Percentiles rank a stretch among this genome's conserved stretches.
phyloP scores from a whole-genome alignment of 495 filamentous ascomycete genomes.

The Baudoinia panamericana region DNA sequence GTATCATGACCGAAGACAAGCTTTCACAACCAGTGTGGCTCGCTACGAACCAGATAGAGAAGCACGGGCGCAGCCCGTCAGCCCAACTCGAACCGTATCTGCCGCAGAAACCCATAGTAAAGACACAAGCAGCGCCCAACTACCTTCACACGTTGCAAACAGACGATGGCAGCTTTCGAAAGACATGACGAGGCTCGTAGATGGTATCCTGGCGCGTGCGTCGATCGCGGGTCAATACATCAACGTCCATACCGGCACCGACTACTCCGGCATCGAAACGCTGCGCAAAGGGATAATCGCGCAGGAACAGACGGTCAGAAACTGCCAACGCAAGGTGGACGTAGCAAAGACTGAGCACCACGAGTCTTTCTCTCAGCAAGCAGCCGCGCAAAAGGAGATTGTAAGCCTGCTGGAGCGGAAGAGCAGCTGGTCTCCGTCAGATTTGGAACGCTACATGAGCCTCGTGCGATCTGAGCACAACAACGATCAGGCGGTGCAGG shows the following conservation, averaged over 20 bases:
- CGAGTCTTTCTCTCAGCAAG: conserved; percentile 60
- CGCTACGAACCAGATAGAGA: no score
- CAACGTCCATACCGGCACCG: conserved; percentile 74
- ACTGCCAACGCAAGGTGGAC: conserved; percentile 51
- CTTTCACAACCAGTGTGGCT: no score
- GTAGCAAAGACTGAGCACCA: conserved; percentile 63
- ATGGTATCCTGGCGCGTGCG: conserved; percentile 71
- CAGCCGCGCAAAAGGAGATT: conserved; percentile 85
- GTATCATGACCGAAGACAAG: no score
- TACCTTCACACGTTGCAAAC: conserved; percentile 67
- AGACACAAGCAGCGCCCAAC: conserved; percentile 17
- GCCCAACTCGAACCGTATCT: not conserved
- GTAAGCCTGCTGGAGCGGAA: conserved; percentile 88
- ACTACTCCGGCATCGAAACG: conserved; percentile 79
- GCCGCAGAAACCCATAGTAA: not conserved
- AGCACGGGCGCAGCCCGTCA: conserved; percentile 1
- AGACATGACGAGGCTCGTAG: conserved; percentile 68
- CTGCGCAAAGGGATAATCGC: conserved; percentile 61
- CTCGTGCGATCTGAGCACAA: conserved; percentile 86
- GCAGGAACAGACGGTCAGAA: conserved; percentile 53
- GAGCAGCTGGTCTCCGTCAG: conserved; percentile 71
- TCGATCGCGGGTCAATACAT: conserved; percentile 75
- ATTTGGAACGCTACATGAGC: conserved; percentile 88
- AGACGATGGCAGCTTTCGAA: conserved; percentile 60
- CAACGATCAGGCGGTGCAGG: conserved; percentile 77